Conservation (phyloP, 2,329 filamentous ascomycete genomes). For the Phaeosphaeria sp. region DNA sequence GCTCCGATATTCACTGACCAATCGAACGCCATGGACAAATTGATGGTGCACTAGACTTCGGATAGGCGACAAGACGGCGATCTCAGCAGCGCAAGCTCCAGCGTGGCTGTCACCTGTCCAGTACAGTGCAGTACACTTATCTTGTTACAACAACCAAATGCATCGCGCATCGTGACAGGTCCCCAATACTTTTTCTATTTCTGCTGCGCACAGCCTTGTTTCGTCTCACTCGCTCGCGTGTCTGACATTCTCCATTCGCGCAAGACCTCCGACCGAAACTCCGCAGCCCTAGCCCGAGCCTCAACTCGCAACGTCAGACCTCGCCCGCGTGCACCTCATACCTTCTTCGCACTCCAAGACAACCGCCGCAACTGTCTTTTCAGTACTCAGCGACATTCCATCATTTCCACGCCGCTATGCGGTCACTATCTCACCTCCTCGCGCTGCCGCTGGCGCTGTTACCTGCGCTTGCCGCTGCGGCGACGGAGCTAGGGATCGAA, state of each 20-base stretch:
- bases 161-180: not conserved
- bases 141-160: not conserved
- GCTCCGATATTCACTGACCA: not conserved
- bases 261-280: constrained; percentile 12
- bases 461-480: constrained; percentile 26
- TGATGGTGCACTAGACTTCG: not conserved
- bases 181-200: not conserved
- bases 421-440: constrained; percentile 29
- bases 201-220: constrained; percentile 12
- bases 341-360: constrained; percentile 6
- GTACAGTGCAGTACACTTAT: not conserved
- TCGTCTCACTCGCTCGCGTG: not conserved
- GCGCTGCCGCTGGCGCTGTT: constrained; percentile 31
- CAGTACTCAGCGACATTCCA: not conserved
- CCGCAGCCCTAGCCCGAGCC: constrained; percentile 5
- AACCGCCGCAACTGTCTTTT: constrained; percentile 1
- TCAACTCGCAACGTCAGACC: not conserved
- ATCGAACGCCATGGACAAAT: not conserved
- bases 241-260: constrained; percentile 6
- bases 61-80: not conserved
- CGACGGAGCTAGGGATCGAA: constrained; percentile 48
- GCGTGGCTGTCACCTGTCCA: not conserved
- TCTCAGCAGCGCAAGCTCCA: not conserved
- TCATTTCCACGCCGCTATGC: constrained; percentile 29
- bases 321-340: constrained; percentile 1